Evolutionary conservation across 306 rosid genomes (phyloP).

Genomic region (Cicer judaicum): DNA sequence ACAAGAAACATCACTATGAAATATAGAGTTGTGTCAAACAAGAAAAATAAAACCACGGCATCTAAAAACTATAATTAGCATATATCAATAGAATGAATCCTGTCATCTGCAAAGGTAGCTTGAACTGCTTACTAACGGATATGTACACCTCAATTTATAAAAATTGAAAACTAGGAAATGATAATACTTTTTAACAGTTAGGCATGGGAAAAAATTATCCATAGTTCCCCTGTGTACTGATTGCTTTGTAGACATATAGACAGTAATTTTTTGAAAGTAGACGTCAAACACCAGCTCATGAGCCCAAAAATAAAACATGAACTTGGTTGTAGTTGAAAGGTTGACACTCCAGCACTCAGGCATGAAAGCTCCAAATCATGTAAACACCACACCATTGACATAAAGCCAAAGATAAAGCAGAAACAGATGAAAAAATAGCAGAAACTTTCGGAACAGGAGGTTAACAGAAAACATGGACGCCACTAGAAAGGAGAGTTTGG

Average conservation of each 20-base stretch:
- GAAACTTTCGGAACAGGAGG: constrained; percentile 33
- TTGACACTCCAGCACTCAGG: constrained; percentile 36
- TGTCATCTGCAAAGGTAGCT: constrained; percentile 12
- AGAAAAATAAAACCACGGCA: neutral
- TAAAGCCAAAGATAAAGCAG: constrained; percentile 35
- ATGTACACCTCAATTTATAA: too few relatives aligned
- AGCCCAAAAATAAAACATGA: constrained; percentile 49
- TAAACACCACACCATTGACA: constrained; percentile 30
- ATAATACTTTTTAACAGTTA: too few relatives aligned
- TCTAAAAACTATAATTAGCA: constrained; percentile 22
- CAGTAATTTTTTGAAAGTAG: constrained; percentile 34
- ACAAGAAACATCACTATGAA: constrained; percentile 5
- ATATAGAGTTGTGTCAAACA: neutral
- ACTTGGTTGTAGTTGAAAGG: constrained; percentile 40
- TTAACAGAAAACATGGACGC: constrained; percentile 21
- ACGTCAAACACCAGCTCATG: constrained; percentile 54
- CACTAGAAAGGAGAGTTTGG: constrained; percentile 51
- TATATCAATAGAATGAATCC: neutral
- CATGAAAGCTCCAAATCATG: constrained; percentile 27
- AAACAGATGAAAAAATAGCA: constrained; percentile 29
- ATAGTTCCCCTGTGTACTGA: constrained; percentile 12
- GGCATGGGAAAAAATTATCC: neutral
- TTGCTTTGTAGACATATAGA: constrained; percentile 37
- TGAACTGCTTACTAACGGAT: too few relatives aligned
- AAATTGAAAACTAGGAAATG: too few relatives aligned